Base-by-base conservation (phyloP, 768 basidiomycete species). In the Rhizopogon vulgaris region DNA sequence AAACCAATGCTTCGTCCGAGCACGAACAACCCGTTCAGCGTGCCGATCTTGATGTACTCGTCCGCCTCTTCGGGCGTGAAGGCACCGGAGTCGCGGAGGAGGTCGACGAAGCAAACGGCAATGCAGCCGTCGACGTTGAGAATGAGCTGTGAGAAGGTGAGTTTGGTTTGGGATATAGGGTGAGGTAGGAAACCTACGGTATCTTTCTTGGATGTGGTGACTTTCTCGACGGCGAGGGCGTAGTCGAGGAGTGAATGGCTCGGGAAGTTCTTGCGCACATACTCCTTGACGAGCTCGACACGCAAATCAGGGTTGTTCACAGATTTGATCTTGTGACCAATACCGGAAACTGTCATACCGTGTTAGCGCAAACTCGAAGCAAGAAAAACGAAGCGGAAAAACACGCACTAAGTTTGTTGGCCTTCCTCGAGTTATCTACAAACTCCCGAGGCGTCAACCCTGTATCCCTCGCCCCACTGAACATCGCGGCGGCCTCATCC, bases 261-360 rank as follows among this genome's bases (percentile, higher is more conserved):
- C 4, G 95, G 95, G 90, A 99, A 99, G 79, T 95, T 74, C 74
- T 95, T 93, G 74, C 67, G 75, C 54, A 95, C 95, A 62, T 89
- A 99, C 74, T 94, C 92, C 80, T 97, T 96, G 50, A 92, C 90
- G 55, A 93, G 85, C 73, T 91, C 87, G 55, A 93, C 90, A 66
- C 90, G 89, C 42, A 91, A 77, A 77, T 94, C 91, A 43, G 91
- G 92, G 82, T 94, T 94, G 73, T 91, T 94, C 58, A 93, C 90
- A 58, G 87, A 92, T 84, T 99, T 99, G 79, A 99, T 96, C 83
- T 98, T 98, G 85, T 99, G 95, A 41, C 95, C 95, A 59, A 99
- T 99, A 77, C 95, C 95, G 59, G 85, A 88, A 78, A 97, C 88
- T 89, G 58, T 36, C 11, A 12, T 49, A 42, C 36, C 27, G 3